These are phyloP conservation scores for Rhododendron mucronatum DNA, from an alignment of 148 eudicot species.

Conservation along the genomic window DNA sequence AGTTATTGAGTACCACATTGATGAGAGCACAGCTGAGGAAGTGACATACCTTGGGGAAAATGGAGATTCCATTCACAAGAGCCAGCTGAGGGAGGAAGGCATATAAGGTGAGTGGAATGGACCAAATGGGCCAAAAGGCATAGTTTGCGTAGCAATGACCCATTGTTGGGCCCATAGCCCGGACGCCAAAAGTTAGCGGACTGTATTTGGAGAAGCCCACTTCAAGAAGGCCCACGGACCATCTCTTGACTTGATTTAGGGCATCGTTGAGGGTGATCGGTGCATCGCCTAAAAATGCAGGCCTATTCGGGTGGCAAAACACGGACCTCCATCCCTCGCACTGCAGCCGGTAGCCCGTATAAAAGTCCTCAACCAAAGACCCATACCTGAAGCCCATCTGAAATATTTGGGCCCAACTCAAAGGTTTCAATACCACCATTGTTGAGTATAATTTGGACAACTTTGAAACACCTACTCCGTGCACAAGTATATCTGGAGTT, in stretches of 20 bases:
- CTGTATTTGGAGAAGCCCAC: conserved; percentile 38
- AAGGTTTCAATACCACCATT: not conserved
- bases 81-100: conserved; percentile 62
- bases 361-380: conserved; percentile 52
- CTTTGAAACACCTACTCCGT: too few species aligned
- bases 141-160: conserved; percentile 35
- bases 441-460: not conserved
- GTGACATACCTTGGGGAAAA: conserved; percentile 38
- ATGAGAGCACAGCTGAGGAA: too few species aligned
- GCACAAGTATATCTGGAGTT: too few species aligned
- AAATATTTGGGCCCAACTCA: not conserved
- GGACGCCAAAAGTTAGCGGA: conserved; percentile 38
- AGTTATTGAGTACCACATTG: not conserved
- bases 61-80: conserved; percentile 43
- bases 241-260: conserved; percentile 46
- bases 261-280: conserved; percentile 40
- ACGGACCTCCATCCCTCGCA: conserved; percentile 57
- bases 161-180: conserved; percentile 36
- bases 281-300: conserved; percentile 52
- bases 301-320: conserved; percentile 45
- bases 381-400: conserved; percentile 70
- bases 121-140: conserved; percentile 32
- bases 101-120: conserved; percentile 45
- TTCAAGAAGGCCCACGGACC: conserved; percentile 43
- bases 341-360: conserved; percentile 43